phyloP scores from a whole-genome alignment of 805 yeast genomes.

The Tetrapisispora nanseiensis region DNA sequence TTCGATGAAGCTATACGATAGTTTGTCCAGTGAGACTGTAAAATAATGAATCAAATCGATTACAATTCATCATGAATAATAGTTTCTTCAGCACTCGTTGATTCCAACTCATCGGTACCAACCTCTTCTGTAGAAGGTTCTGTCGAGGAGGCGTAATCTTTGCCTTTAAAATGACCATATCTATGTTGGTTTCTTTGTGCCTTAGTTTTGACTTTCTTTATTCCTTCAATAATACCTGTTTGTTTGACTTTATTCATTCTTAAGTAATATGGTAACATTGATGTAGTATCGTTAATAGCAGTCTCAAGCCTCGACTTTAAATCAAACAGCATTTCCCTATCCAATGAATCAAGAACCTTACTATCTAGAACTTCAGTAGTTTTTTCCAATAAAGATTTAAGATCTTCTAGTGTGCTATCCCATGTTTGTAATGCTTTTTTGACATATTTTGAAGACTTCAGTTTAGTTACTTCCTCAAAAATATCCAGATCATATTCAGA shows the following conservation, averaged over 20 bases:
- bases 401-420: conserved; percentile 7
- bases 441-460: conserved; percentile 28
- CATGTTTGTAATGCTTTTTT: conserved; percentile 7
- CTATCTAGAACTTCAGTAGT: conserved; percentile 11
- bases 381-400: conserved; percentile 9
- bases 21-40: no score
- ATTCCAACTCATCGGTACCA: not conserved
- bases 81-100: not conserved
- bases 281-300: not conserved
- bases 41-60: not conserved
- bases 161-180: not conserved
- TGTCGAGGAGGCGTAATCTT: not conserved
- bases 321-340: conserved; percentile 28
- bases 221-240: not conserved
- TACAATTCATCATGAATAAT: conserved; percentile 1
- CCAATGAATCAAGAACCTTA: conserved; percentile 12
- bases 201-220: conserved; percentile 6
- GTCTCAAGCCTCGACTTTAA: conserved; percentile 21
- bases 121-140: not conserved
- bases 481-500: conserved; percentile 38
- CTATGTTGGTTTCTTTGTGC: conserved; percentile 3
- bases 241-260: conserved; percentile 21
- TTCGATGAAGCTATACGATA: no score
- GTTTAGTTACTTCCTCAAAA: conserved; percentile 40
- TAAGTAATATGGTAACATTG: conserved; percentile 12